These are phyloP conservation scores for Penicillium concentricum DNA, from an alignment of 2,329 filamentous ascomycete species.

Conservation along the genomic window DNA sequence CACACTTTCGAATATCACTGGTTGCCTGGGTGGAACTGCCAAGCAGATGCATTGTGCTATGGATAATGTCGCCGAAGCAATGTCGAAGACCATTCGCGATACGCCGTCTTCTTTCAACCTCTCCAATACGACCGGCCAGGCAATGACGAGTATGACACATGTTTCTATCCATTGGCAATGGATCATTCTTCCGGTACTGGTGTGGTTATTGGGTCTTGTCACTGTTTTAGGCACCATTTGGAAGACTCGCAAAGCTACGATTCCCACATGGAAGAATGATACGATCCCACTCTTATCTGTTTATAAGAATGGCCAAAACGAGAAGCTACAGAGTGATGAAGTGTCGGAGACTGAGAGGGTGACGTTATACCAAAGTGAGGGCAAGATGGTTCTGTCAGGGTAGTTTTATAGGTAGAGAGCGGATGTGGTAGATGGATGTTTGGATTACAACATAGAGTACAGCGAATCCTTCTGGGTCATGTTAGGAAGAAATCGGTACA, in stretches of 20 bases:
- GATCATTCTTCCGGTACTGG: conserved; percentile 11
- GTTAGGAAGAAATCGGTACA: no score
- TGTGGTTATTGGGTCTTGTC: conserved; percentile 14
- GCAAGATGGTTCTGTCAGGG: neutral
- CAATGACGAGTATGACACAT: neutral
- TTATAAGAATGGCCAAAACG: neutral
- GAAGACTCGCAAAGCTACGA: conserved; percentile 3
- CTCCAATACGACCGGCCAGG: neutral
- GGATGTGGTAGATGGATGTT: neutral
- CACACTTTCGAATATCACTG: neutral
- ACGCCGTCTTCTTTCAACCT: neutral
- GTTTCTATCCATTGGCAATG: conserved; percentile 14
- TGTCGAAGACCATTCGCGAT: conserved; percentile 11
- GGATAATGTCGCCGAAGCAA: conserved; percentile 10
- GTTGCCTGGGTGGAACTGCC: neutral
- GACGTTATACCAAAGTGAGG: neutral
- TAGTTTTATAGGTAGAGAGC: neutral
- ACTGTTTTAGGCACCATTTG: conserved; percentile 8
- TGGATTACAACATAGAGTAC: no score
- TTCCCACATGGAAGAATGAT: conserved; percentile 1
- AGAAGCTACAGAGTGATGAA: neutral
- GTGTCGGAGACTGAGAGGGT: neutral
- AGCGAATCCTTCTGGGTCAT: no score
- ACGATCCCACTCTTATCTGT: neutral
- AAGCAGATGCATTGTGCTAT: conserved; percentile 8